Percentiles rank a stretch among this genome's conserved stretches.
Evolutionary conservation across 495 filamentous ascomycete genomes (phyloP).

Genomic region (Zalerion maritima): DNA sequence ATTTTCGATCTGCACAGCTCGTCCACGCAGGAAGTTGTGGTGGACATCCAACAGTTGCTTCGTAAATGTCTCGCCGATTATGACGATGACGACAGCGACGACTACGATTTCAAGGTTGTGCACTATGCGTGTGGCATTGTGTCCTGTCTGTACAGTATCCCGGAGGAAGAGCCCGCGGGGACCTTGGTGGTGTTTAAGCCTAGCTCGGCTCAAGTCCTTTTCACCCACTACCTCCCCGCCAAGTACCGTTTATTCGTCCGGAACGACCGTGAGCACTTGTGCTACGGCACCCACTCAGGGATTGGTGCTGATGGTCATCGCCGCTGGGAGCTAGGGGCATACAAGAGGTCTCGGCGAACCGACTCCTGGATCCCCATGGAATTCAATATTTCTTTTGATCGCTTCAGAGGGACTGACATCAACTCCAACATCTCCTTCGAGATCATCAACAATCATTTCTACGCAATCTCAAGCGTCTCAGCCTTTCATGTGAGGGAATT

Average conservation of each 20-base stretch:
- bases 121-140: constrained; percentile 48
- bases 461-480: constrained; percentile 54
- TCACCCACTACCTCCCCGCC: constrained; percentile 26
- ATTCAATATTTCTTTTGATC: constrained; percentile 33
- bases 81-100: constrained; percentile 18
- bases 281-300: constrained; percentile 48
- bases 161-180: constrained; percentile 19
- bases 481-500: constrained; percentile 48
- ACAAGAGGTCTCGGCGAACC: constrained; percentile 27
- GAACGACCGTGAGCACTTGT: constrained; percentile 49
- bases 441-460: constrained; percentile 53
- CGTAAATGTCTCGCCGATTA: constrained; percentile 13
- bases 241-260: constrained; percentile 50
- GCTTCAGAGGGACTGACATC: constrained; percentile 48
- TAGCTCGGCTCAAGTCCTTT: constrained; percentile 23
- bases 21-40: constrained; percentile 37
- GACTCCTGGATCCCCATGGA: constrained; percentile 19
- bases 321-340: constrained; percentile 48
- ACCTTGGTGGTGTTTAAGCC: constrained; percentile 49
- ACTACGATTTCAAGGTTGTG: constrained; percentile 40
- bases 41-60: constrained; percentile 39
- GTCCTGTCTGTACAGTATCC: constrained; percentile 36
- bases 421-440: constrained; percentile 58
- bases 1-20: constrained; percentile 44
- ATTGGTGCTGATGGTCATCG: constrained; percentile 33